phyloP scores from a whole-genome alignment of 2,329 filamentous ascomycete species.

The Amylocarpus encephaloides region DNA sequence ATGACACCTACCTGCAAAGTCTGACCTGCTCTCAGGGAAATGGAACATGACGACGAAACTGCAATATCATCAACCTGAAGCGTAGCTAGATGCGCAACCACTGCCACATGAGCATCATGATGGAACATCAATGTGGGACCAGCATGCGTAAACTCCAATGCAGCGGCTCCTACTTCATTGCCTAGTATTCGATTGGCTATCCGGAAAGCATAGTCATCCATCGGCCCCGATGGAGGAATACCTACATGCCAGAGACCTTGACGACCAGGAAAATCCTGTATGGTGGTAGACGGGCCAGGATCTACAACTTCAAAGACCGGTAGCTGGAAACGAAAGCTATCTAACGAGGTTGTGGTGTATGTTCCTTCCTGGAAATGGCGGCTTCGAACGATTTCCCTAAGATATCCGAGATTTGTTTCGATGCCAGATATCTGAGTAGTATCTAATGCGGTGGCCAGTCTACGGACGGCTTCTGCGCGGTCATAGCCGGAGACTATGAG shows the following conservation, averaged over 20 bases:
- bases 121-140: slow-evolving; percentile 54
- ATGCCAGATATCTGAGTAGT: slow-evolving; percentile 48
- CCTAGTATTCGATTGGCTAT: slow-evolving; percentile 55
- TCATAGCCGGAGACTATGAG: slow-evolving; percentile 56
- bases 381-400: slow-evolving; percentile 2
- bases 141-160: slow-evolving; percentile 53
- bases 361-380: slow-evolving; percentile 30
- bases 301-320: slow-evolving; percentile 34
- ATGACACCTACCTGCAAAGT: slow-evolving; percentile 49
- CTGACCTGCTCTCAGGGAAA: slow-evolving; percentile 45
- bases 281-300: slow-evolving; percentile 32
- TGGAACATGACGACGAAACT: slow-evolving; percentile 49
- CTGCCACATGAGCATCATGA: slow-evolving; percentile 45
- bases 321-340: slow-evolving; percentile 25
- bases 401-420: slow-evolving; percentile 46
- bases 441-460: slow-evolving; percentile 52
- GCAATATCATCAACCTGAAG: slow-evolving; percentile 42
- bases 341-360: slow-evolving; percentile 34
- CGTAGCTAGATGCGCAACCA: slow-evolving; percentile 51
- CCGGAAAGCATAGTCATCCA: slow-evolving; percentile 31
- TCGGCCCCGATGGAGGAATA: slow-evolving; percentile 37
- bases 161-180: slow-evolving; percentile 45
- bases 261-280: slow-evolving; percentile 39
- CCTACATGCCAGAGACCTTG: slow-evolving; percentile 34
- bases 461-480: slow-evolving; percentile 56